A percentile compares a stretch with the other conserved stretches of the same genome.
These are phyloP conservation scores for Ceriops decandra DNA, from an alignment of 345 rosid genomes.

Conservation along the genomic window DNA sequence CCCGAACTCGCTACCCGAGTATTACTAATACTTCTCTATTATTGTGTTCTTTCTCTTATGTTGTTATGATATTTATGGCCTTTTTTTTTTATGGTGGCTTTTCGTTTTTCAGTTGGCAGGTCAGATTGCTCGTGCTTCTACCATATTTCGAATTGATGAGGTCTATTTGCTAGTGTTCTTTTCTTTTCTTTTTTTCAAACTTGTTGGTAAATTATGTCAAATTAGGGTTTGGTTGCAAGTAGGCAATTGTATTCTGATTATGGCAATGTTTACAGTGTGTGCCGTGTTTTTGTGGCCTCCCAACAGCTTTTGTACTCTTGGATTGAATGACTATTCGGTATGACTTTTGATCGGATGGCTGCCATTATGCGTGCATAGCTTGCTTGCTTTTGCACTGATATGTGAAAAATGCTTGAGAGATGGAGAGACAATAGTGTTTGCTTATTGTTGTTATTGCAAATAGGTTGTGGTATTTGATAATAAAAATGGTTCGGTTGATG, in stretches of 20 bases:
- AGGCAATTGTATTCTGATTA: neutral
- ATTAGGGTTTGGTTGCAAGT: no score
- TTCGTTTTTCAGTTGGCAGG: constrained; percentile 61
- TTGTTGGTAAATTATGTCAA: no score
- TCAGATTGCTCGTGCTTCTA: constrained; percentile 90
- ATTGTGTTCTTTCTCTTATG: neutral
- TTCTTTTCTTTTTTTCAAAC: no score
- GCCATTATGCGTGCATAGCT: no score
- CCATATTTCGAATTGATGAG: constrained; percentile 89
- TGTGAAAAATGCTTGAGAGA: no score
- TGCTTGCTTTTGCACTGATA: no score
- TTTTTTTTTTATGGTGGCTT: neutral
- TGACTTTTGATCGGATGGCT: no score
- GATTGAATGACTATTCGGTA: no score
- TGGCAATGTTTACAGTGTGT: neutral
- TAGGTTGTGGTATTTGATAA: constrained; percentile 89
- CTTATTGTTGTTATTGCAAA: constrained; percentile 1
- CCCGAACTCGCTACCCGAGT: constrained; percentile 93
- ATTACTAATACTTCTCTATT: constrained; percentile 6
- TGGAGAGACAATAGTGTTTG: no score
- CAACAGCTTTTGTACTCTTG: neutral
- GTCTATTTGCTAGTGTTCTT: constrained; percentile 23
- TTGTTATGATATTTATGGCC: neutral
- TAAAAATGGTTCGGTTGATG: constrained; percentile 37
- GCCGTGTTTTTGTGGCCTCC: neutral